Evolutionary conservation across 1,284 basidiomycete species (phyloP), one percentile per base, ranked within the genome.

Genomic region (Wolfiporia cocos): DNA sequence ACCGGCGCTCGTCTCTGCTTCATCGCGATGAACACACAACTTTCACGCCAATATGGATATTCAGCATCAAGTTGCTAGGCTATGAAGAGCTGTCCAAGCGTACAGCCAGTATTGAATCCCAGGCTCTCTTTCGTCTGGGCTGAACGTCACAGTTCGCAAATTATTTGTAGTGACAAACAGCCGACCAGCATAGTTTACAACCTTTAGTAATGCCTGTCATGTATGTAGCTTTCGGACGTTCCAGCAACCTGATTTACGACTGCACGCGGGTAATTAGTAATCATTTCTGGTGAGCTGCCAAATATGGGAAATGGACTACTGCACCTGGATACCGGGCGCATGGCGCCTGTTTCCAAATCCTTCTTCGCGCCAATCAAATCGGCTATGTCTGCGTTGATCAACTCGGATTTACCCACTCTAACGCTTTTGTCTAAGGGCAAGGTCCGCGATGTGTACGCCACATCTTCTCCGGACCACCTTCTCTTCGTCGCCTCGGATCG

Each of bases 401-500:
- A 70, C 38, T 76, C 78, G 6, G 55, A 80, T 53, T 65, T 86
- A 3, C 74, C 76, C 12, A 68, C 59, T 24, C 68, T 87, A 36
- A 68, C 61, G 38, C 70, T 95, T 2, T 50, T 96, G 26, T 90
- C 89, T 5, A 80, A 76, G 61, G 93, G 93, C 46, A 97, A 97
- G 74, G 93, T 97, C 23, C 80, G 93, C 47, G 92, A 97, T 65
- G 84, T 96, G 55, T 97, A 96, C 64, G 66, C 74, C 35, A 81
- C 76, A 10, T 77, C 88, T 50, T 69, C 78, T 49, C 66, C 75
- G 49, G 67, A 85, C 44, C 75, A 80, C 51, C 75, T 97, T 21
- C 76, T 99, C 43, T 98, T 99, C 64, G 86, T 99, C 41, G 93
- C 95, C 5, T 89, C 91, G 12, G 96, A 99, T 68, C 76, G 96